These are phyloP conservation scores for Pyrenochaeta sp. DNA, from an alignment of 2,329 filamentous ascomycete genomes.

Conservation along the genomic window DNA sequence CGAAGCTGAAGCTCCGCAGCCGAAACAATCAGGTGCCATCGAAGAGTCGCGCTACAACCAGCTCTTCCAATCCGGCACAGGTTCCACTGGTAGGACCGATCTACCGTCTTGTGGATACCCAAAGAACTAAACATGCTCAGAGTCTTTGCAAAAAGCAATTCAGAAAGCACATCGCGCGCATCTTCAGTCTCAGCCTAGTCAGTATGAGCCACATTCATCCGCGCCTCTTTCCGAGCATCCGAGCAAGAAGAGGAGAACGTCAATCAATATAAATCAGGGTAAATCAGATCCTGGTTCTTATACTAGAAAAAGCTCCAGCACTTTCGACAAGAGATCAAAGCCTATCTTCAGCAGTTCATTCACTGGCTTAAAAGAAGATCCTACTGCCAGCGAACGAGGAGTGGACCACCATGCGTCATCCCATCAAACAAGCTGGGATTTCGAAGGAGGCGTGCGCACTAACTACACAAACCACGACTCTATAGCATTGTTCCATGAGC, in stretches of 20 bases:
- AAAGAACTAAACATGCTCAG: slow-evolving; percentile 15
- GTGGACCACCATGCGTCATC: background rate
- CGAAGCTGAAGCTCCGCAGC: slow-evolving; percentile 16
- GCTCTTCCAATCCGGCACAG: slow-evolving; percentile 25
- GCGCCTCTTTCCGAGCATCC: slow-evolving; percentile 25
- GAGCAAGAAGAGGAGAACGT: slow-evolving; percentile 35
- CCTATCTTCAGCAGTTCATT: slow-evolving; percentile 13
- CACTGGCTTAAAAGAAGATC: slow-evolving; percentile 1
- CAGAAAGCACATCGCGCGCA: slow-evolving; percentile 36
- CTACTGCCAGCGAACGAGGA: background rate
- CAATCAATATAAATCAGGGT: slow-evolving; percentile 9
- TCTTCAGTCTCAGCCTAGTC: slow-evolving; percentile 25
- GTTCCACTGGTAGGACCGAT: slow-evolving; percentile 38
- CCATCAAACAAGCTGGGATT: slow-evolving; percentile 20
- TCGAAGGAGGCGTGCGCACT: slow-evolving; percentile 45
- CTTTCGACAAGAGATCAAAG: slow-evolving; percentile 19
- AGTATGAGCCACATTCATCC: slow-evolving; percentile 25
- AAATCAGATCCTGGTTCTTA: background rate
- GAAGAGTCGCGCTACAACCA: slow-evolving; percentile 14
- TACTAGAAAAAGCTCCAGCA: slow-evolving; percentile 11
- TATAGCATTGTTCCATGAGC: slow-evolving; percentile 50
- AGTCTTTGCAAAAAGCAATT: slow-evolving; percentile 33
- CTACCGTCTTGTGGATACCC: background rate
- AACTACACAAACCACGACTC: slow-evolving; percentile 53
- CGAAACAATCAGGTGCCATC: slow-evolving; percentile 25